A percentile compares a stretch with the other conserved stretches of the same genome.
Conservation (phyloP, 2,329 filamentous ascomycete species). For the Elsinoe australis region DNA sequence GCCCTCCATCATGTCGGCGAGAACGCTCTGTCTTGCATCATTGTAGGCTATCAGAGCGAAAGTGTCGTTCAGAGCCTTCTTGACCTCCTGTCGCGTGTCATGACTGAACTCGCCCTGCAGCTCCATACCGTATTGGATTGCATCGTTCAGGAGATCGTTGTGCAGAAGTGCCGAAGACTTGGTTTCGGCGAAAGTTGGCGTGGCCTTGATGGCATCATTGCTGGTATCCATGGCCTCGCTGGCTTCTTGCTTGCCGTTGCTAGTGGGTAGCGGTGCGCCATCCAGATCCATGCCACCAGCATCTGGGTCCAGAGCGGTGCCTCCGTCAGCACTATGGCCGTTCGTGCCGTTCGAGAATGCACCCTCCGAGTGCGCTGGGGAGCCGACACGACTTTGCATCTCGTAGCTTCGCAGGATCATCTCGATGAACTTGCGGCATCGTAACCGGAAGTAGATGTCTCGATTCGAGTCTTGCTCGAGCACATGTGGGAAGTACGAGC, state of each 20-base stretch:
- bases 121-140: slow-evolving; percentile 70
- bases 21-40: slow-evolving; percentile 67
- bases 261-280: not conserved
- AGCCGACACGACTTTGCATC: slow-evolving; percentile 35
- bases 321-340: slow-evolving; percentile 21
- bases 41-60: slow-evolving; percentile 82
- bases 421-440: slow-evolving; percentile 89
- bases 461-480: slow-evolving; percentile 61
- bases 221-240: slow-evolving; percentile 33
- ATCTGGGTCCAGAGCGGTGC: not conserved
- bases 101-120: slow-evolving; percentile 69
- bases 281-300: slow-evolving; percentile 44
- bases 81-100: slow-evolving; percentile 62
- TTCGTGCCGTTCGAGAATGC: slow-evolving; percentile 29
- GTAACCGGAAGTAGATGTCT: slow-evolving; percentile 77
- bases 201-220: slow-evolving; percentile 12
- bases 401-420: slow-evolving; percentile 75
- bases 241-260: slow-evolving; percentile 9
- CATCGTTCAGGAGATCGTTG: slow-evolving; percentile 55
- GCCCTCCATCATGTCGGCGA: slow-evolving; percentile 70
- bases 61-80: slow-evolving; percentile 69
- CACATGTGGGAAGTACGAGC: slow-evolving; percentile 70
- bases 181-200: slow-evolving; percentile 9
- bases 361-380: slow-evolving; percentile 26
- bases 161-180: slow-evolving; percentile 24